These are phyloP conservation scores for Saturnispora kantuleensis DNA, from an alignment of 805 yeast genomes.

Conservation along the genomic window DNA sequence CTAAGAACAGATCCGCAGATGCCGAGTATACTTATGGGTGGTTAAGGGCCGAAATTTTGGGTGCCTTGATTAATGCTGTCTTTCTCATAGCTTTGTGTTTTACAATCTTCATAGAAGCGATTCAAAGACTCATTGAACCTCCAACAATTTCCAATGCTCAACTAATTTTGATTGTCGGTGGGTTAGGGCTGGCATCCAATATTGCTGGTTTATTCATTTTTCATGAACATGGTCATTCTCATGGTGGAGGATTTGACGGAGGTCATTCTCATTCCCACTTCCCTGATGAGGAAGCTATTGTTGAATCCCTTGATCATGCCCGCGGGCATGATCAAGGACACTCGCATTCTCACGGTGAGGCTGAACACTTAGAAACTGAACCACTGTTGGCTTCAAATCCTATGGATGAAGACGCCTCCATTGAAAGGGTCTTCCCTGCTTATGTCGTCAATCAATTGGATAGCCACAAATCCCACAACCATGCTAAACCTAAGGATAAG, in stretches of 20 bases:
- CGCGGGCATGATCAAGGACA: constrained; percentile 6
- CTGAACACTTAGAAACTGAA: constrained; percentile 1
- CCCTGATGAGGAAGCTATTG: constrained; percentile 9
- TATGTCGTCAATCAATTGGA: constrained; percentile 20
- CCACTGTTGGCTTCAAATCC: constrained; percentile 9
- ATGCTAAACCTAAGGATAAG: constrained; percentile 7
- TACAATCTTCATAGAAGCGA: constrained; percentile 84
- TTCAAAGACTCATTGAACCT: constrained; percentile 80
- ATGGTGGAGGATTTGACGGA: constrained; percentile 26
- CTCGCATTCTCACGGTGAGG: constrained; percentile 2
- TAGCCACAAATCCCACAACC: not conserved
- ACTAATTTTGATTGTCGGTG: constrained; percentile 72
- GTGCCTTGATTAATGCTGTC: constrained; percentile 91
- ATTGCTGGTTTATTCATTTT: constrained; percentile 74
- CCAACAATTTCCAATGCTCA: constrained; percentile 73
- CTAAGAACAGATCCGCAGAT: constrained; percentile 72
- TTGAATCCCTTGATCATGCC: constrained; percentile 5
- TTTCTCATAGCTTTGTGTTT: constrained; percentile 86
- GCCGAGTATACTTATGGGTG: constrained; percentile 92
- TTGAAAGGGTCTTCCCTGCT: constrained; percentile 22
- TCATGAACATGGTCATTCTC: constrained; percentile 74
- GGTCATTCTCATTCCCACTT: constrained; percentile 17
- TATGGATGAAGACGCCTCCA: constrained; percentile 16
- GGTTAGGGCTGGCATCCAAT: constrained; percentile 75
- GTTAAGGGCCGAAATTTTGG: constrained; percentile 95